These are phyloP conservation scores for Psilocybe tampanensis DNA, from an alignment of 768 basidiomycete species.

Conservation along the genomic window DNA sequence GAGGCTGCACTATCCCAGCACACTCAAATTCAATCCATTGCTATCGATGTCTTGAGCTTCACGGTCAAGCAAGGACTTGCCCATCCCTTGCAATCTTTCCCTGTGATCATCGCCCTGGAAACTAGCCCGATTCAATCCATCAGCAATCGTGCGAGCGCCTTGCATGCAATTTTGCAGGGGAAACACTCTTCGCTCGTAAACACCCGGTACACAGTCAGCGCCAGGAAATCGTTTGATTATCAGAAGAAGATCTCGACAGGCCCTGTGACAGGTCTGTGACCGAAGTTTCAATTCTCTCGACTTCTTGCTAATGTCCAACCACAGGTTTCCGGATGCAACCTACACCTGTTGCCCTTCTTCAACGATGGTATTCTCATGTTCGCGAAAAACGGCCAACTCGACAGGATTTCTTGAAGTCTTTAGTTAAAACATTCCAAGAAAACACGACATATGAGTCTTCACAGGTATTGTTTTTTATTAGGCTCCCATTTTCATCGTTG, in stretches of 20 bases:
- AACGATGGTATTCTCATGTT: constrained; percentile 89
- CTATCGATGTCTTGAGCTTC: constrained; percentile 89
- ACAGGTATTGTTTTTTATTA: constrained; percentile 48
- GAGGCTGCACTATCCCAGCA: constrained; percentile 77
- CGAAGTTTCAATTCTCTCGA: neutral
- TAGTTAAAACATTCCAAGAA: constrained; percentile 85
- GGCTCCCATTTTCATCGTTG: neutral
- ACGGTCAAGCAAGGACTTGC: constrained; percentile 95
- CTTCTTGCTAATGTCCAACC: constrained; percentile 1
- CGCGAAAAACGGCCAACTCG: constrained; percentile 87
- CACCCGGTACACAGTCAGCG: constrained; percentile 80
- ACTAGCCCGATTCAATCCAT: constrained; percentile 67
- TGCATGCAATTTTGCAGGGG: constrained; percentile 81
- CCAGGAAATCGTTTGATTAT: constrained; percentile 81
- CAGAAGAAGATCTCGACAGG: constrained; percentile 60
- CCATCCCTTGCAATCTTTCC: constrained; percentile 93
- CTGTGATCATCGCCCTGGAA: constrained; percentile 91
- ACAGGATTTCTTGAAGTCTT: constrained; percentile 84
- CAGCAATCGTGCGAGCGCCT: constrained; percentile 73
- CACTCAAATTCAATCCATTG: constrained; percentile 72
- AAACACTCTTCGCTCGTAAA: constrained; percentile 93
- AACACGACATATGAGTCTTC: constrained; percentile 54
- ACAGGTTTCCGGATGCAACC: constrained; percentile 70
- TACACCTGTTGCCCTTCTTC: constrained; percentile 72
- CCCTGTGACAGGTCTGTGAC: constrained; percentile 52